These are phyloP conservation scores for Penicillium fuscoglaucum DNA, from an alignment of 2,329 filamentous ascomycete species.

Conservation along the genomic window DNA sequence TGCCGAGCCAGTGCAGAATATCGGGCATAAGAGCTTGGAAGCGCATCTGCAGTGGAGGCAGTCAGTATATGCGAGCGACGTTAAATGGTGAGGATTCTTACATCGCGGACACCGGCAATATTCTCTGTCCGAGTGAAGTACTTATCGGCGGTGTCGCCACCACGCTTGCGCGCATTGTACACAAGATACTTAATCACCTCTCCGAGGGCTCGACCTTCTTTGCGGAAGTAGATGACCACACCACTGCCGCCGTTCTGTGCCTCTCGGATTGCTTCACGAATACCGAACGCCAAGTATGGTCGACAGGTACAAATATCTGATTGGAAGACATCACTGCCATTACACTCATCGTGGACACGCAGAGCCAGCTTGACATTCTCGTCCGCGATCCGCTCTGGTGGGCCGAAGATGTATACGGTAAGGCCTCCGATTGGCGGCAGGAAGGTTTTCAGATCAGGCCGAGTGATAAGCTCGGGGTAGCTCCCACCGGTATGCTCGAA, in stretches of 20 bases:
- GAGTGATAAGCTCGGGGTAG: constrained; percentile 94
- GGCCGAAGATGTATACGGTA: constrained; percentile 96
- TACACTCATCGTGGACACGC: constrained; percentile 85
- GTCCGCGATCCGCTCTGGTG: constrained; percentile 90
- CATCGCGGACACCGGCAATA: constrained; percentile 86
- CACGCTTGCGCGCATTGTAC: constrained; percentile 52
- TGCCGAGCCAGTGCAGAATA: constrained; percentile 96
- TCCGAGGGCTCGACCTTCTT: constrained; percentile 89
- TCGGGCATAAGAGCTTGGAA: constrained; percentile 99
- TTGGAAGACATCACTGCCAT: constrained; percentile 95
- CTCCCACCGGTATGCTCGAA: constrained; percentile 96
- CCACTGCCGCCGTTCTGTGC: constrained; percentile 91
- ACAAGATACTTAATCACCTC: constrained; percentile 91
- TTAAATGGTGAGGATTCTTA: constrained; percentile 17
- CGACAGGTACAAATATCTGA: constrained; percentile 94
- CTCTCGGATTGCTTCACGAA: constrained; percentile 96
- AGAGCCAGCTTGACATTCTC: constrained; percentile 77
- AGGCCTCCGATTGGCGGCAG: constrained; percentile 91
- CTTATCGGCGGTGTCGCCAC: constrained; percentile 42
- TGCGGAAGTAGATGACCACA: constrained; percentile 97
- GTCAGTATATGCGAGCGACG: constrained; percentile 13
- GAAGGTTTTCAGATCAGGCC: constrained; percentile 92
- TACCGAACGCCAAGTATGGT: constrained; percentile 93
- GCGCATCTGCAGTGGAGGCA: constrained; percentile 66
- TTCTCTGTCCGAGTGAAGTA: constrained; percentile 99